Conservation (phyloP, 1,139 yeast species). For the Yamadazyma atmosphaerica region DNA sequence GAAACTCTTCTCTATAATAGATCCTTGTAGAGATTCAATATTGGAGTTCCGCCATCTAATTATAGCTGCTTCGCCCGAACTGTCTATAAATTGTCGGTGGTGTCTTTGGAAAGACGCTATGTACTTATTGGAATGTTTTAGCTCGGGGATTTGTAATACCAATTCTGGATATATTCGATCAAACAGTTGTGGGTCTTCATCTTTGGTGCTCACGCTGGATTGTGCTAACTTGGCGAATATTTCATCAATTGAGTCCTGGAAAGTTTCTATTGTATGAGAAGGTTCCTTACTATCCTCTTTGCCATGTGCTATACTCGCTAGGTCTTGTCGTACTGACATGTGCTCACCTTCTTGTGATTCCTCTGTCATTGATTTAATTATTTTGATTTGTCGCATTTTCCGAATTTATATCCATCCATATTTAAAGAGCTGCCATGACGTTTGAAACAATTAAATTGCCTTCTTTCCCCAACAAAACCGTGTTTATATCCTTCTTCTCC, state of each 20-base stretch:
- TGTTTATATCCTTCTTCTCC: slow-evolving; percentile 26
- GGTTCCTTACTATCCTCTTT: neutral
- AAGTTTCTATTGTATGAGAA: neutral
- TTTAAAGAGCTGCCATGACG: slow-evolving; percentile 9
- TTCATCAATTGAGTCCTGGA: slow-evolving; percentile 5
- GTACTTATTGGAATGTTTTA: slow-evolving; percentile 31
- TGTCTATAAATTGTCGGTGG: slow-evolving; percentile 34
- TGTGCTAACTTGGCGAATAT: slow-evolving; percentile 2
- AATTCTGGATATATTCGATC: slow-evolving; percentile 32
- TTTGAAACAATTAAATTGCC: slow-evolving; percentile 26
- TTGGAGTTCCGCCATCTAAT: slow-evolving; percentile 38
- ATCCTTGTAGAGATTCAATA: slow-evolving; percentile 29
- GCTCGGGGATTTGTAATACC: slow-evolving; percentile 27
- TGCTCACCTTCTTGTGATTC: neutral
- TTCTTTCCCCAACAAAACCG: slow-evolving; percentile 29
- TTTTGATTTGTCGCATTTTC: neutral
- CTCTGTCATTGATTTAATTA: neutral
- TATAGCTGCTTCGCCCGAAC: slow-evolving; percentile 16
- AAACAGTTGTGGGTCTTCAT: neutral
- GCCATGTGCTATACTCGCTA: neutral
- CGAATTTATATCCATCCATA: neutral
- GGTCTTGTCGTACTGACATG: neutral
- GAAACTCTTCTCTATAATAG: slow-evolving; percentile 31
- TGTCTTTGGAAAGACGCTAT: slow-evolving; percentile 37
- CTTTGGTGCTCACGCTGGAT: neutral